phyloP scores from a whole-genome alignment of 2,329 filamentous ascomycete genomes.

The Fusarium bactridioides region DNA sequence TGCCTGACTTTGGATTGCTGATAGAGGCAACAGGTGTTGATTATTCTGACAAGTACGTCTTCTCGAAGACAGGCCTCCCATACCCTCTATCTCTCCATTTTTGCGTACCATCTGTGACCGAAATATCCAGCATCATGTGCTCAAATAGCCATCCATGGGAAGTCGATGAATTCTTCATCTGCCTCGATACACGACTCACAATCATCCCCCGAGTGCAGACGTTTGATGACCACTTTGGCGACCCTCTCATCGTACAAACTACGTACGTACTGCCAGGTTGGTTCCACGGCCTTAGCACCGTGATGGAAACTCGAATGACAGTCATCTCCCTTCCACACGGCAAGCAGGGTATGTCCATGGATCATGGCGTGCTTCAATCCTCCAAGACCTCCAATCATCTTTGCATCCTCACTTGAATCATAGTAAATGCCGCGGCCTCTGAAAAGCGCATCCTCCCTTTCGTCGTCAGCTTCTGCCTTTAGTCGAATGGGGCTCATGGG shows the following conservation, averaged over 20 bases:
- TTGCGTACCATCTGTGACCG: neutral
- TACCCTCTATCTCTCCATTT: neutral
- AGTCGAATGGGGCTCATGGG: no score
- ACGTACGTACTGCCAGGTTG: neutral
- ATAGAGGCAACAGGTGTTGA: neutral
- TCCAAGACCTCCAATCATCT: neutral
- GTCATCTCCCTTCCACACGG: fast-evolving
- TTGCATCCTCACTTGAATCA: fast-evolving
- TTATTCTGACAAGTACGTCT: neutral
- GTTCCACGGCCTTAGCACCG: neutral
- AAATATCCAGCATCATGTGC: neutral
- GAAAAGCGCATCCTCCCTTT: neutral
- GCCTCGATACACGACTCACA: neutral
- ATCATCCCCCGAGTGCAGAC: neutral
- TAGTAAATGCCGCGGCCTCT: fast-evolving
- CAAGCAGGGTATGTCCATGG: fast-evolving
- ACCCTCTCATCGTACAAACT: neutral
- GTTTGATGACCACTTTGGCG: neutral
- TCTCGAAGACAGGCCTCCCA: neutral
- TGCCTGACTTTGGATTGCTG: neutral
- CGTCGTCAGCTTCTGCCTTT: no score
- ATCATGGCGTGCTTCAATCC: neutral
- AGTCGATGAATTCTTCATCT: no score
- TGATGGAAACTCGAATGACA: neutral
- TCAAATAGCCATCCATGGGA: neutral